Conservation (phyloP, 306 rosid species). For the Medicago lupulina region DNA sequence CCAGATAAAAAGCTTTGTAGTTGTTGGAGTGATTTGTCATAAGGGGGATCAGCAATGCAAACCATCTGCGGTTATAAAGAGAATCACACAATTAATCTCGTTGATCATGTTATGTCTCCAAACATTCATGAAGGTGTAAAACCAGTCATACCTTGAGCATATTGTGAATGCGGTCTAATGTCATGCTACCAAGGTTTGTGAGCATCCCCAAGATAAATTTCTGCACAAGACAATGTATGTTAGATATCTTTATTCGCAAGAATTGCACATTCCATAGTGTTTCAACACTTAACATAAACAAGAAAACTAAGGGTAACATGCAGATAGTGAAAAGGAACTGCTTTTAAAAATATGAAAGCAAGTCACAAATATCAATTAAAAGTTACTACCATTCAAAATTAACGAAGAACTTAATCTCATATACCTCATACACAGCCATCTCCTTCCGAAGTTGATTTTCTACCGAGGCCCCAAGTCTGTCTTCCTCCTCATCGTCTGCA, state of each 20-base stretch:
- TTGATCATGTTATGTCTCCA: conserved; percentile 18
- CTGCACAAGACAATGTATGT: conserved; percentile 50
- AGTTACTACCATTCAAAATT: conserved; percentile 9
- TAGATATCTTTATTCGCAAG: conserved; percentile 26
- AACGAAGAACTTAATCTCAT: conserved; percentile 29
- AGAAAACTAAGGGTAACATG: neutral
- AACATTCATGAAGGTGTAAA: conserved; percentile 1
- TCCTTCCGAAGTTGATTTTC: conserved; percentile 89
- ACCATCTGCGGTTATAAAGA: conserved; percentile 68
- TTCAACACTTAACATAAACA: conserved; percentile 1
- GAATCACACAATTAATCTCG: conserved; percentile 14
- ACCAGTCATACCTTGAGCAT: conserved; percentile 80
- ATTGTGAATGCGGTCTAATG: conserved; percentile 90
- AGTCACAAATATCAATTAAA: conserved; percentile 11
- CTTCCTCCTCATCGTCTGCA: conserved; percentile 91
- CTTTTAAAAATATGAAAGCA: conserved; percentile 7
- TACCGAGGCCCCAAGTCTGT: conserved; percentile 72
- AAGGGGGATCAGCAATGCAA: conserved; percentile 84
- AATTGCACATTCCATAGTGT: conserved; percentile 21
- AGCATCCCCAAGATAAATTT: conserved; percentile 97
- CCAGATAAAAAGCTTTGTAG: conserved; percentile 88
- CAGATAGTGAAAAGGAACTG: no score
- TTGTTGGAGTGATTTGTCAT: conserved; percentile 93
- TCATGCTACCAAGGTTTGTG: conserved; percentile 92
- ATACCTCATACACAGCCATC: conserved; percentile 92